A percentile compares a stretch with the other conserved stretches of the same genome.
Evolutionary conservation across 2,329 filamentous ascomycete genomes (phyloP).

Genomic region (Hymenoscyphus fructigenus): DNA sequence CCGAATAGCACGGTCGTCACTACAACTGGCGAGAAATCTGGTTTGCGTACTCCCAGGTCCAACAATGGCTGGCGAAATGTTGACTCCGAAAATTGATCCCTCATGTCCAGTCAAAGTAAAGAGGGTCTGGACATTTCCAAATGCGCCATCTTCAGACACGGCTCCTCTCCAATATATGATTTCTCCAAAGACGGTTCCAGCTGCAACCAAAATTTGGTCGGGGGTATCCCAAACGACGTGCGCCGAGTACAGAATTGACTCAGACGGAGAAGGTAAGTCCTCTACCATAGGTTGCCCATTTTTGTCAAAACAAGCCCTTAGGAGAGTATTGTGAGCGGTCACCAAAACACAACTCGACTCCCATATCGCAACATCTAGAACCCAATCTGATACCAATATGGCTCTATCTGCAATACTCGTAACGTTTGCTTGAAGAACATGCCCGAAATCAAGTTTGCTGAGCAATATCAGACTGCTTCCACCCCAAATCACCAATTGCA

Average conservation of each 20-base stretch:
- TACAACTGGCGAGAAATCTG: constrained; percentile 83
- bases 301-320: constrained; percentile 45
- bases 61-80: constrained; percentile 62
- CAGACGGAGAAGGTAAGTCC: constrained; percentile 61
- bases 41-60: constrained; percentile 41
- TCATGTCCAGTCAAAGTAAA: constrained; percentile 70
- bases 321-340: constrained; percentile 84
- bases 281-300: constrained; percentile 42
- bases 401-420: constrained; percentile 36
- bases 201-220: constrained; percentile 69
- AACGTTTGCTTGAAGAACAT: constrained; percentile 17
- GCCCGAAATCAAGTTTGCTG: constrained; percentile 29
- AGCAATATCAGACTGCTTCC: constrained; percentile 50
- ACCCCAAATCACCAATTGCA: constrained; percentile 66
- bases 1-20: constrained; percentile 86
- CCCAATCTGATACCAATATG: constrained; percentile 67
- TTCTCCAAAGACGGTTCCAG: constrained; percentile 92
- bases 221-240: constrained; percentile 63
- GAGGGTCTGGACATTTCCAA: constrained; percentile 44
- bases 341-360: constrained; percentile 58
- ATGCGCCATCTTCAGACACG: constrained; percentile 28
- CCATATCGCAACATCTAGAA: constrained; percentile 64
- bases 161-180: constrained; percentile 83
- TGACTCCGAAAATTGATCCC: constrained; percentile 89
- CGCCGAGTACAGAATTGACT: constrained; percentile 86